Evolutionary conservation across 257 asterid genomes (phyloP).

Genomic region (Salvia splendens): DNA sequence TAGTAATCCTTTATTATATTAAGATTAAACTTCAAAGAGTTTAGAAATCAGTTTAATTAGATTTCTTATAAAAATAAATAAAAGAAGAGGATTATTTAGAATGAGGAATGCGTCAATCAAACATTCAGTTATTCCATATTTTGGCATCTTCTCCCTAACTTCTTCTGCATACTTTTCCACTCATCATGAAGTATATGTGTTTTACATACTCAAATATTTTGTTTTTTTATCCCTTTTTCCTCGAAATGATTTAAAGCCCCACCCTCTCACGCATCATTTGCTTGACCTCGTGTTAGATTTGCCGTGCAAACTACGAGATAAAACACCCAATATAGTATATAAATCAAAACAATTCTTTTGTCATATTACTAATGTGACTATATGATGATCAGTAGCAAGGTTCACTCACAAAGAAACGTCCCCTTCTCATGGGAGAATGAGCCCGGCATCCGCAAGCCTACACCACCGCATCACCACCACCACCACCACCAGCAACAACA

Average conservation of each 20-base stretch:
- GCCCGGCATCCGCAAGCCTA: slow-evolving; percentile 57
- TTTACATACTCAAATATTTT: not conserved
- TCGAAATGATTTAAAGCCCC: slow-evolving; percentile 20
- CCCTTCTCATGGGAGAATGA: slow-evolving; percentile 77
- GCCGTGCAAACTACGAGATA: slow-evolving; percentile 45
- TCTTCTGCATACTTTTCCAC: slow-evolving; percentile 8
- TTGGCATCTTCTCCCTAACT: slow-evolving; percentile 6
- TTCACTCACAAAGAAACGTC: slow-evolving; percentile 58
- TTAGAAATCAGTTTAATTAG: too few species aligned
- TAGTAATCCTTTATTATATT: too few species aligned
- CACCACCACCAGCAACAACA: not conserved
- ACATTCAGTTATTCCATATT: not conserved
- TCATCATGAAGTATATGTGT: not conserved
- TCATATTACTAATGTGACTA: too few species aligned
- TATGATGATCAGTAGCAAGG: slow-evolving; percentile 40
- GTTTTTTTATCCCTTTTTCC: slow-evolving; percentile 3
- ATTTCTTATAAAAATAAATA: too few species aligned
- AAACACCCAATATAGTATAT: not conserved
- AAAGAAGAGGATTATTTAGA: too few species aligned
- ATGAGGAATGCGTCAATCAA: not conserved
- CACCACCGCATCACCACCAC: not conserved
- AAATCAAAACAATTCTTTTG: not conserved
- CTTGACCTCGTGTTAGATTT: slow-evolving; percentile 41
- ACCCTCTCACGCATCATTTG: slow-evolving; percentile 30
- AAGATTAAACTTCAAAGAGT: too few species aligned